Percentiles rank a stretch among this genome's conserved stretches.
Evolutionary conservation across 768 basidiomycete genomes (phyloP).

Genomic region (Rhizopogon vinicolor): DNA sequence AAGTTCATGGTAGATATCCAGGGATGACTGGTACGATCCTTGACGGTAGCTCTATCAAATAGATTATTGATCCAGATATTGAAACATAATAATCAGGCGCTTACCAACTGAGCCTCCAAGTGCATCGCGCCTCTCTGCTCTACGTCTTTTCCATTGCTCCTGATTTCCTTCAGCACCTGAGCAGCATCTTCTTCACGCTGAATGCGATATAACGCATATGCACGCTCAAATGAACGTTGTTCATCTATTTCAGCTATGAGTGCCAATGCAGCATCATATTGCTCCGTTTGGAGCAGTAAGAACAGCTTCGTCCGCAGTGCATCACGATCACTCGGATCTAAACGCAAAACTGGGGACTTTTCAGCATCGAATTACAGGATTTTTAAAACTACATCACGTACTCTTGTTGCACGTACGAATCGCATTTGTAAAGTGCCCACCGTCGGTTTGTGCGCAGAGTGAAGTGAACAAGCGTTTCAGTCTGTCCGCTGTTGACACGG

Average conservation of each 20-base stretch:
- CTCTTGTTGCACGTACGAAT: slow-evolving; percentile 93
- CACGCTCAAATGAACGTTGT: slow-evolving; percentile 55
- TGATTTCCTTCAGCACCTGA: slow-evolving; percentile 45
- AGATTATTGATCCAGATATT: slow-evolving; percentile 13
- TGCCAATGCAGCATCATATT: slow-evolving; percentile 63
- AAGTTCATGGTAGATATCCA: slow-evolving; percentile 76
- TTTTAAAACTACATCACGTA: slow-evolving; percentile 33
- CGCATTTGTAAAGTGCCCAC: slow-evolving; percentile 81
- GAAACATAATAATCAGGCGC: slow-evolving; percentile 23
- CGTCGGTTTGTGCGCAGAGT: slow-evolving; percentile 84
- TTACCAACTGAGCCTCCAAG: slow-evolving; percentile 84
- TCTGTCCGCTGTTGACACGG: slow-evolving; percentile 18
- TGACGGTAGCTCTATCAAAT: slow-evolving; percentile 66
- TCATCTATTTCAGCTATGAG: slow-evolving; percentile 37
- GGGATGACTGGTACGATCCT: slow-evolving; percentile 67
- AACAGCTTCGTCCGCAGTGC: slow-evolving; percentile 84
- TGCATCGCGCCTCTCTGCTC: slow-evolving; percentile 65
- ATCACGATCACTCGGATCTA: slow-evolving; percentile 64
- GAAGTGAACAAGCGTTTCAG: slow-evolving; percentile 68
- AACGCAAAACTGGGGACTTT: slow-evolving; percentile 53
- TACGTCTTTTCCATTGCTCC: slow-evolving; percentile 29
- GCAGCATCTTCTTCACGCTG: slow-evolving; percentile 69
- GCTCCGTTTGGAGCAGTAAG: slow-evolving; percentile 82
- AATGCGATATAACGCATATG: slow-evolving; percentile 84
- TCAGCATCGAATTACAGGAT: slow-evolving; percentile 14